Conservation (phyloP, 768 basidiomycete species). For the Psilocybe cubensis region DNA sequence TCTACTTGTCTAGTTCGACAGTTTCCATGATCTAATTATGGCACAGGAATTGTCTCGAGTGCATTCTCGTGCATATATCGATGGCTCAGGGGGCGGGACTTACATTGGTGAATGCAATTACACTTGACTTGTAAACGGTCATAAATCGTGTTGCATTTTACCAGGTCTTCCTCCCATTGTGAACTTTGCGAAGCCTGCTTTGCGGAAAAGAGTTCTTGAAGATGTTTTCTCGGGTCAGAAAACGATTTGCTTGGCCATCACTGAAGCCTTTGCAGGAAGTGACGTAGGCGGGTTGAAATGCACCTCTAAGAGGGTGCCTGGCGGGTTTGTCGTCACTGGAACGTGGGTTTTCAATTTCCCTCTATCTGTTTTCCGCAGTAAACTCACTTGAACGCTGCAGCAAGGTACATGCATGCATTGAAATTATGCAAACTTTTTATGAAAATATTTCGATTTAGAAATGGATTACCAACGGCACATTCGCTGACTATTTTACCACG, state of each 20-base stretch:
- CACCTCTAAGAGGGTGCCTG: constrained; percentile 70
- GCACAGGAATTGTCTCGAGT: constrained; percentile 72
- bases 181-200: constrained; percentile 73
- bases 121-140: neutral
- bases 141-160: neutral
- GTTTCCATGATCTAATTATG: constrained; percentile 82
- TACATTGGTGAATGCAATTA: constrained; percentile 17
- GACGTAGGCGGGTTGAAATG: constrained; percentile 76
- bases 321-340: constrained; percentile 81
- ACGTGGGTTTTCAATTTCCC: constrained; percentile 49
- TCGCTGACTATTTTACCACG: constrained; percentile 72
- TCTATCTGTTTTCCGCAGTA: neutral
- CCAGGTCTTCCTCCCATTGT: constrained; percentile 73
- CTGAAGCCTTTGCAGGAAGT: constrained; percentile 84
- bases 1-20: constrained; percentile 47
- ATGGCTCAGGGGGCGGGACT: constrained; percentile 64
- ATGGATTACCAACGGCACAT: constrained; percentile 84
- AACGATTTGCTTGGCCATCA: constrained; percentile 78
- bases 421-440: neutral
- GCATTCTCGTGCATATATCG: constrained; percentile 76
- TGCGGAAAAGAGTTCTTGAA: constrained; percentile 63
- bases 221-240: constrained; percentile 66
- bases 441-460: constrained; percentile 37
- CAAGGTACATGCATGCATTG: constrained; percentile 52
- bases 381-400: constrained; percentile 3